Base-by-base conservation (phyloP, 2,329 filamentous ascomycete genomes). In the Xylaria sp. region DNA sequence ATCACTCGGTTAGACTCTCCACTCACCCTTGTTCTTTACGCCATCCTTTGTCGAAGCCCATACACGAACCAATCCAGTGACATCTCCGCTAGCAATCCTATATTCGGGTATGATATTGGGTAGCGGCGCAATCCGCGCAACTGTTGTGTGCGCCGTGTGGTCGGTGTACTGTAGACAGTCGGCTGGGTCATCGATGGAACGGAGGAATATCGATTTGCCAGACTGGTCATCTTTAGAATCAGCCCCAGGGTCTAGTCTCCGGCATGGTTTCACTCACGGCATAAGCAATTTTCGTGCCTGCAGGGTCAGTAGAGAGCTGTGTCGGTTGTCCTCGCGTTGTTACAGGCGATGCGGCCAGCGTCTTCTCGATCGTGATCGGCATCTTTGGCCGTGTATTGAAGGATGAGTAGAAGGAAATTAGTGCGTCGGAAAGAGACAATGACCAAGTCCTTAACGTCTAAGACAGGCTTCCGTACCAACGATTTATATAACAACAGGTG, bases 141-240 rank as follows among this genome's bases (percentile, higher is more conserved):
- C 93, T 2, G 94, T 97, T 1, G 96, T 97, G 71, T 91, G 87
- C 54, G 92, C 87, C 55, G 93, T 97, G 84, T 99, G 96, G 75
- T 92, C 91, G 16, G 91, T 97, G 83, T 98, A 99, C 81, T 99
- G 94, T 78, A 92, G 94, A 80, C 91, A 91, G 71, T 91, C 82
- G 73, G 93, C 87, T 61, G 95, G 95, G 79, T 96, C 85, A 83
- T 99, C 95, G 83, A 99, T 97, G 71, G 91, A 94, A 75, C 96
- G 93, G 57, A 99, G 86, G 83, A 98, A 98, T 82, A 99, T 91
- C 70, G 95, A 98, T 85, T 98, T 98, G 78, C 93, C 94, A 62
- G 94, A 95, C 93, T 71, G 97, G 75, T 13, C 60, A 48, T 47
- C 12, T 44, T 68, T 54, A 73, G 65, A 55, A 16, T 16, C 48